Evolutionary conservation across 1,139 yeast genomes (phyloP), one percentile per base, ranked within the genome.

Genomic region (Geotrichum europaeum): DNA sequence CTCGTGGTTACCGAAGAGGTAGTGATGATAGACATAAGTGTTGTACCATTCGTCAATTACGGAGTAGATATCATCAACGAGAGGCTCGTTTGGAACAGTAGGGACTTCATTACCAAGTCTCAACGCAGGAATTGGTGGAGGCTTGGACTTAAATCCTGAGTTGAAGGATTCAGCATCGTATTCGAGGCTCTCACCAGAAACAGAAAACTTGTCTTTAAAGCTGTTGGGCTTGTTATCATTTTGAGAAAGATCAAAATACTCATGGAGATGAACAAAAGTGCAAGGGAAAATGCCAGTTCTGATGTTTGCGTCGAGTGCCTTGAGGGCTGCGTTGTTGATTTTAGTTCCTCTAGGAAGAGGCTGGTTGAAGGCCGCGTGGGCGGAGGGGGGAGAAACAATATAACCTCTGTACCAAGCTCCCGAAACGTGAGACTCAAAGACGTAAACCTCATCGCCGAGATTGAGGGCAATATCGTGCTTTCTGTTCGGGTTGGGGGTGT

Each of bases 391-490:
- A 12, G 70, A 63, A 13, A 73, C 77, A 4, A 83, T 79, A 72
- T 89, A 89, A 22, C 92, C 96, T 68, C 96, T 80, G 47, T 86
- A 91, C 96, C 96, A 89, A 63, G 81, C 81, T 18, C 79, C 78
- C 54, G 72, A 65, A 53, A 77, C 77, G 65, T 81, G 82, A 36
- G 85, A 78, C 72, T 90, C 97, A 69, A 90, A 88, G 45, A 89
- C 77, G 72, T 82, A 89, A 36, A 89, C 84, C 65, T 86, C 89
- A 71, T 90, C 96, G 47, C 97, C 97, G 24, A 90, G 86, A 69
- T 84, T 86, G 59, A 89, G 73, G 68, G 64, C 50, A 24, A 64
- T 57, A 34, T 61, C 63, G 54, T 54, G 55, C 51, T 53, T 60
- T 53, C 63, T 34, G 47, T 47, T 49, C 3, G 62, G 56, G 34